These are phyloP conservation scores for Pichia inconspicua DNA, from an alignment of 1,139 yeast genomes.

Conservation along the genomic window DNA sequence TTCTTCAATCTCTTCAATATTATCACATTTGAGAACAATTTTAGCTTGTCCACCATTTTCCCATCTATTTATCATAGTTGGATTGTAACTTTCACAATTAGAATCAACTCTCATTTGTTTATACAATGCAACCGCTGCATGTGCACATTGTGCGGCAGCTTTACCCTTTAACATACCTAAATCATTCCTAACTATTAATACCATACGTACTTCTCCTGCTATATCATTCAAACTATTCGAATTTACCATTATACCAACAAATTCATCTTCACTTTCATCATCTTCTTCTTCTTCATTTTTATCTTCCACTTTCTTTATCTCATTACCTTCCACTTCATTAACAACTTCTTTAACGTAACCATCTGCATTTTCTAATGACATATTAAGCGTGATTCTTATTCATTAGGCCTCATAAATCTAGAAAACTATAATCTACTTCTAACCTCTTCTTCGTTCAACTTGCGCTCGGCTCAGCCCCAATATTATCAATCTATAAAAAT, in stretches of 20 bases:
- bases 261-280: slow-evolving; percentile 38
- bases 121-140: slow-evolving; percentile 91
- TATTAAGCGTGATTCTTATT: no score
- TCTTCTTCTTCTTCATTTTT: slow-evolving; percentile 25
- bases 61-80: slow-evolving; percentile 68
- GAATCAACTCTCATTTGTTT: slow-evolving; percentile 47
- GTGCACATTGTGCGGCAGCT: slow-evolving; percentile 95
- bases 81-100: slow-evolving; percentile 39
- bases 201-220: slow-evolving; percentile 82
- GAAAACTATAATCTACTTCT: no score
- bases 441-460: no score
- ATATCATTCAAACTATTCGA: slow-evolving; percentile 51
- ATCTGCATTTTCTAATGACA: no score
- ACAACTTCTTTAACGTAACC: not conserved
- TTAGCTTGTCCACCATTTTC: slow-evolving; percentile 87
- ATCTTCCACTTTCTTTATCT: not conserved
- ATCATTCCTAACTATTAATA: slow-evolving; percentile 80
- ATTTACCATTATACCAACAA: slow-evolving; percentile 31
- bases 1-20: slow-evolving; percentile 68
- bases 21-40: slow-evolving; percentile 70
- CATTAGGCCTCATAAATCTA: no score
- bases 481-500: not conserved
- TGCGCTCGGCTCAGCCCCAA: not conserved
- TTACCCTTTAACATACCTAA: slow-evolving; percentile 92
- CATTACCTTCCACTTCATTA: not conserved